phyloP scores from a whole-genome alignment of 192 early-diverging fungal genomes.

The Backusella tuberculispora region DNA sequence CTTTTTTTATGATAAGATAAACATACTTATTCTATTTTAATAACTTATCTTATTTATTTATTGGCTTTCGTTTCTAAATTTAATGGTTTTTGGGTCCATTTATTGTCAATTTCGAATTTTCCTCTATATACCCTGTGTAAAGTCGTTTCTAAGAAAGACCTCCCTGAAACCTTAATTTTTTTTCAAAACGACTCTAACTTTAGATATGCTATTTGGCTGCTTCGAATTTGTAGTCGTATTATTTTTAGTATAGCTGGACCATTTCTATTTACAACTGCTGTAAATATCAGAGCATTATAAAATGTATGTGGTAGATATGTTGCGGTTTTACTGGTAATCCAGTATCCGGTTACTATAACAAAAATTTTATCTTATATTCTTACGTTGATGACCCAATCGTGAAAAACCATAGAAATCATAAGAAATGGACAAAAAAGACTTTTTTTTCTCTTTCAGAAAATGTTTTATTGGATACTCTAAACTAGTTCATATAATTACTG shows the following conservation, averaged over 20 bases:
- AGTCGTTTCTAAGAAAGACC: neutral
- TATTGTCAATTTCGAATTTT: neutral
- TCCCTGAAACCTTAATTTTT: no score
- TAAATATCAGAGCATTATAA: neutral
- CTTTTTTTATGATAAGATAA: neutral
- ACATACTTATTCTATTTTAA: neutral
- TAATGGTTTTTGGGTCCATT: neutral
- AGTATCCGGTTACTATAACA: no score
- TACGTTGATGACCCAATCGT: no score
- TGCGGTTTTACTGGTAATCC: constrained; percentile 1
- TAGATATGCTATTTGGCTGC: neutral
- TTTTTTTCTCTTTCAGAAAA: no score
- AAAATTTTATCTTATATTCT: no score
- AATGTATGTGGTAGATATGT: constrained; percentile 1
- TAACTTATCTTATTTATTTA: neutral
- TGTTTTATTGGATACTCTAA: no score
- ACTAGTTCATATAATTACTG: no score
- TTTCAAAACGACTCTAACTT: no score
- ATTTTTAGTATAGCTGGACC: neutral
- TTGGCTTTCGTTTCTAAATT: neutral
- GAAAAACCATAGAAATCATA: no score
- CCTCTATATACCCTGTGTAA: neutral
- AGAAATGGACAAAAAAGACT: no score
- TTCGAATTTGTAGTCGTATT: neutral
- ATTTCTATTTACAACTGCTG: neutral